Percentiles rank a stretch among this genome's conserved stretches.
Conservation (phyloP, 495 filamentous ascomycete genomes). For the Talaromyces thailandensis region DNA sequence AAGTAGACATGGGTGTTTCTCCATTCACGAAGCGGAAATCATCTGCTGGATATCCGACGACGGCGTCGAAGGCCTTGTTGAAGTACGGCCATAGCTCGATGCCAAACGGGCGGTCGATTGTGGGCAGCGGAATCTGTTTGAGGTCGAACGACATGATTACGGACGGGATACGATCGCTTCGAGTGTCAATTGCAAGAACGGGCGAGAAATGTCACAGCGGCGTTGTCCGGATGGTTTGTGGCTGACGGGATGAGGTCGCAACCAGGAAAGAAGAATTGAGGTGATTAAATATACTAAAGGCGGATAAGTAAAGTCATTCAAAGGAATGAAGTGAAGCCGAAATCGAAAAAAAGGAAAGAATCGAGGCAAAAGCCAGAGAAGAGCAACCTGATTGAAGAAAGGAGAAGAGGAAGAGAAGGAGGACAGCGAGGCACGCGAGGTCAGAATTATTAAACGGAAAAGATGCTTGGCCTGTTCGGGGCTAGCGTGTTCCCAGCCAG, state of each 20-base stretch:
- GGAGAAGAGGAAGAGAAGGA: neutral
- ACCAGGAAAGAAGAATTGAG: conserved; percentile 15
- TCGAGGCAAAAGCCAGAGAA: conserved; percentile 11
- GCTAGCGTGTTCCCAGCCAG: neutral
- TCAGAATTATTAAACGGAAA: neutral
- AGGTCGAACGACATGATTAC: conserved; percentile 40
- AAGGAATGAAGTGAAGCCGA: conserved; percentile 11
- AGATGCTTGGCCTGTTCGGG: neutral
- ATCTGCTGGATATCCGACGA: conserved; percentile 50
- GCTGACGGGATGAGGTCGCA: neutral
- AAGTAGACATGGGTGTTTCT: conserved; percentile 39
- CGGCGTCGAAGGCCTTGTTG: conserved; percentile 65
- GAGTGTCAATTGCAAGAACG: neutral
- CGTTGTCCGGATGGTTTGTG: neutral
- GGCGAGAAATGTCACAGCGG: neutral
- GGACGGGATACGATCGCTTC: neutral
- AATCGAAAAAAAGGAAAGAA: conserved; percentile 19
- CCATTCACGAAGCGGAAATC: conserved; percentile 42
- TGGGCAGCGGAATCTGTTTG: conserved; percentile 61
- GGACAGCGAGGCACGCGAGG: neutral
- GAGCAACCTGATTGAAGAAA: conserved; percentile 4
- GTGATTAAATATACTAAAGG: neutral
- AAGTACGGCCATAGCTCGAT: conserved; percentile 92
- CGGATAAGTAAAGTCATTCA: neutral
- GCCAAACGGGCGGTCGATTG: conserved; percentile 87